These are phyloP conservation scores for Nakazawaea molendinolei DNA, from an alignment of 805 yeast genomes.

Conservation along the genomic window DNA sequence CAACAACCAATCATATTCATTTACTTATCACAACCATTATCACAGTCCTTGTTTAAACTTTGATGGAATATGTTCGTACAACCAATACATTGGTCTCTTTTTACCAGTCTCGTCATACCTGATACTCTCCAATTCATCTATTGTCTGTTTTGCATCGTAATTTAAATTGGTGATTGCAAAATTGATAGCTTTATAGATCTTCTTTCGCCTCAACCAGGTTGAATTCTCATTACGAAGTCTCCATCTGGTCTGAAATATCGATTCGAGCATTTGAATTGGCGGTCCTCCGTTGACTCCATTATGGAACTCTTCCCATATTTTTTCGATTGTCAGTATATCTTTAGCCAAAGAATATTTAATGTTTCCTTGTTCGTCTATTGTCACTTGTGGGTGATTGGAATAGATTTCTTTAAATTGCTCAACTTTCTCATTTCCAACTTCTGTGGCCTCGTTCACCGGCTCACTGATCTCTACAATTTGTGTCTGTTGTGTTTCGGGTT, in stretches of 20 bases:
- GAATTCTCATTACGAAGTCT: constrained; percentile 31
- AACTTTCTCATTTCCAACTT: neutral
- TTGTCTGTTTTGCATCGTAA: constrained; percentile 23
- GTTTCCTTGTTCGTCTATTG: neutral
- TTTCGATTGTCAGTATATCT: constrained; percentile 23
- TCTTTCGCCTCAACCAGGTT: constrained; percentile 29
- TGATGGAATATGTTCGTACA: constrained; percentile 24
- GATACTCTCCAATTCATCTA: constrained; percentile 26
- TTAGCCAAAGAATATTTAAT: constrained; percentile 20
- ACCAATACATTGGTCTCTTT: constrained; percentile 26
- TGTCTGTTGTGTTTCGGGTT: too few species aligned
- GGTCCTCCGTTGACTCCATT: constrained; percentile 31
- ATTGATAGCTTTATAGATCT: constrained; percentile 31
- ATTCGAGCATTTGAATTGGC: constrained; percentile 25
- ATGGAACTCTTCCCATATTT: constrained; percentile 32
- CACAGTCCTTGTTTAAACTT: constrained; percentile 14
- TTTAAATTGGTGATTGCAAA: constrained; percentile 24
- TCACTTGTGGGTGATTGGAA: constrained; percentile 8
- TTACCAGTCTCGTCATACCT: constrained; percentile 26
- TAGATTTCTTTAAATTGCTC: constrained; percentile 2
- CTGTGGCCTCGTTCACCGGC: too few species aligned
- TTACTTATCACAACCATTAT: too few species aligned
- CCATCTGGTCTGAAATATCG: constrained; percentile 30
- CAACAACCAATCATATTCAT: neutral
- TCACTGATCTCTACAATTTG: too few species aligned